Percentiles rank a stretch among this genome's conserved stretches.
These are phyloP conservation scores for Luvunga scandens DNA, from an alignment of 345 rosid genomes.

Conservation along the genomic window DNA sequence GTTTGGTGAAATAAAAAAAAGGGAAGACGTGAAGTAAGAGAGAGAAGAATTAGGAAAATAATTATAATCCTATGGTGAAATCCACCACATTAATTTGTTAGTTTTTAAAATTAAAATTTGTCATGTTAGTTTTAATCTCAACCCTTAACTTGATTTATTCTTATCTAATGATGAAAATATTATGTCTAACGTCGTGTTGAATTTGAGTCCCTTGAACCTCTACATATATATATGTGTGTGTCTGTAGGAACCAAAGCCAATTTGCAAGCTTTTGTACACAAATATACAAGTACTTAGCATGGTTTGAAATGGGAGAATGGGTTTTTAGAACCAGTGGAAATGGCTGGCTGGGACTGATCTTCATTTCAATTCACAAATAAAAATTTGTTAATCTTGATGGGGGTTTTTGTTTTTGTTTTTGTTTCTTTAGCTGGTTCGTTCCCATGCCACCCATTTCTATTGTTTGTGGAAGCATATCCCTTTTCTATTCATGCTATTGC, in stretches of 20 bases:
- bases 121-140: no score
- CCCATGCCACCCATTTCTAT: slow-evolving; percentile 26
- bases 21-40: no score
- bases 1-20: no score
- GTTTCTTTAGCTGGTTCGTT: neutral
- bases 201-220: no score
- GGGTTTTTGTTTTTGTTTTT: neutral
- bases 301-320: slow-evolving; percentile 22
- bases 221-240: no score
- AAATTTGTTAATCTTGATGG: neutral
- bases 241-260: neutral
- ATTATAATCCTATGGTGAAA: no score
- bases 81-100: no score
- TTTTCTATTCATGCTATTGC: slow-evolving; percentile 8
- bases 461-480: slow-evolving; percentile 15
- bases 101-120: no score
- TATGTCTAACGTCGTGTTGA: no score
- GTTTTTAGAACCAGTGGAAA: slow-evolving; percentile 10
- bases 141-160: no score
- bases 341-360: slow-evolving; percentile 19
- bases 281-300: neutral
- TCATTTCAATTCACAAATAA: neutral
- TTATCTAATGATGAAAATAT: no score
- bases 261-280: neutral
- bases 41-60: no score